A percentile compares a stretch with the other conserved stretches of the same genome.
Conservation (phyloP, 169 alveolate species). For the Theileria orientalis region DNA sequence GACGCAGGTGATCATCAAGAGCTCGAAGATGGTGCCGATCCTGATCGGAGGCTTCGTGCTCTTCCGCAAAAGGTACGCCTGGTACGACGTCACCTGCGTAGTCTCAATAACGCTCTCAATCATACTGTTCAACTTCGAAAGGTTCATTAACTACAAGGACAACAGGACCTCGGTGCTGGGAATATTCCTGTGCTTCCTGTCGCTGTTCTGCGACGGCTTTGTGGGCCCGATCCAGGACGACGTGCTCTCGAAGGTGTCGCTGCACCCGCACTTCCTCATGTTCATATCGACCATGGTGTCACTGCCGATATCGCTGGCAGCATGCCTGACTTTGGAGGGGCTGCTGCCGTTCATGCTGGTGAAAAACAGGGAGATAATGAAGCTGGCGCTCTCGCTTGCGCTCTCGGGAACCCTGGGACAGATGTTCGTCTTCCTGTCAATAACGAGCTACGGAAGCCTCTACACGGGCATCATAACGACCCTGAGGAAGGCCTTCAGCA, state of each 20-base stretch:
- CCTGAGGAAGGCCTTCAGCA: slow-evolving; percentile 81
- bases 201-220: slow-evolving; percentile 85
- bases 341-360: slow-evolving; percentile 65
- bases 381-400: slow-evolving; percentile 67
- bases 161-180: slow-evolving; percentile 79
- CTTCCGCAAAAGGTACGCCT: slow-evolving; percentile 83
- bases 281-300: slow-evolving; percentile 81
- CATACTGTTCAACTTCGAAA: slow-evolving; percentile 77
- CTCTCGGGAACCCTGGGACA: slow-evolving; percentile 86
- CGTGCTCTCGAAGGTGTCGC: slow-evolving; percentile 73
- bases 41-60: slow-evolving; percentile 83
- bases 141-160: slow-evolving; percentile 55
- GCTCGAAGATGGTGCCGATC: slow-evolving; percentile 90
- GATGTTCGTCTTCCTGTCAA: slow-evolving; percentile 81
- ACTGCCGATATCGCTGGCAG: slow-evolving; percentile 60
- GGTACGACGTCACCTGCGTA: slow-evolving; percentile 86
- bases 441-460: slow-evolving; percentile 84
- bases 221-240: slow-evolving; percentile 90
- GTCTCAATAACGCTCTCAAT: slow-evolving; percentile 80
- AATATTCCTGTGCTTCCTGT: slow-evolving; percentile 71
- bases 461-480: slow-evolving; percentile 87
- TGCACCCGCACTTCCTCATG: slow-evolving; percentile 80
- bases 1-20: slow-evolving; percentile 86
- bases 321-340: slow-evolving; percentile 81
- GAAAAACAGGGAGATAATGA: slow-evolving; percentile 53